phyloP scores from a whole-genome alignment of 2,329 filamentous ascomycete species.

The Monosporascus sp. region DNA sequence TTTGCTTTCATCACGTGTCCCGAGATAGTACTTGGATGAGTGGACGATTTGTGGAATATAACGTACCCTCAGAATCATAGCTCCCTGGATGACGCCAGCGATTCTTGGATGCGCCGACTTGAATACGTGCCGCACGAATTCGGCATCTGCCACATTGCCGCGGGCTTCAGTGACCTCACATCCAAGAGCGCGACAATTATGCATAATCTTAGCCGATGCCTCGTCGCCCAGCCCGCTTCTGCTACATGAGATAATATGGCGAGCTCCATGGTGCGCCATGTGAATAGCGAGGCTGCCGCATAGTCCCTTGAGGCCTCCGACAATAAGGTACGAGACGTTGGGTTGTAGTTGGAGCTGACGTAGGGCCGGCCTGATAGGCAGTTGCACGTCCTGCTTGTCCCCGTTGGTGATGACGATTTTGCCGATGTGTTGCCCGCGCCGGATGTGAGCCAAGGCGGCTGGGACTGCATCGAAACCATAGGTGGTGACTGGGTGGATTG shows the following conservation, averaged over 20 bases:
- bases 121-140: constrained; percentile 7
- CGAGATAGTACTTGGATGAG: too few species aligned
- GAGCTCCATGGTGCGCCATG: constrained; percentile 28
- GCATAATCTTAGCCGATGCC: constrained; percentile 17
- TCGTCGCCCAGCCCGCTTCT: constrained; percentile 27
- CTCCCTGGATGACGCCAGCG: constrained; percentile 24
- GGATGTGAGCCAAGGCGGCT: constrained; percentile 26
- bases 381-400: constrained; percentile 11
- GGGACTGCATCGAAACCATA: constrained; percentile 23
- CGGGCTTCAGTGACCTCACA: constrained; percentile 8
- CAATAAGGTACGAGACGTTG: constrained; percentile 29
- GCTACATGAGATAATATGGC: constrained; percentile 23
- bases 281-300: constrained; percentile 29
- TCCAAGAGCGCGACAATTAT: constrained; percentile 10
- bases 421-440: constrained; percentile 31
- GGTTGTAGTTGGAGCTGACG: constrained; percentile 12
- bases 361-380: constrained; percentile 15
- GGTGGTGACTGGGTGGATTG: constrained; percentile 24
- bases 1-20: too few species aligned
- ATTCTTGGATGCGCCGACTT: constrained; percentile 4
- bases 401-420: constrained; percentile 31
- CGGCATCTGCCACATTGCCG: constrained; percentile 14
- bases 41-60: too few species aligned
- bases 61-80: constrained; percentile 23
- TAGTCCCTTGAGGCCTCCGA: constrained; percentile 32